Base-by-base conservation (phyloP, 2,329 filamentous ascomycete genomes). In the Penicillium oxalicum region DNA sequence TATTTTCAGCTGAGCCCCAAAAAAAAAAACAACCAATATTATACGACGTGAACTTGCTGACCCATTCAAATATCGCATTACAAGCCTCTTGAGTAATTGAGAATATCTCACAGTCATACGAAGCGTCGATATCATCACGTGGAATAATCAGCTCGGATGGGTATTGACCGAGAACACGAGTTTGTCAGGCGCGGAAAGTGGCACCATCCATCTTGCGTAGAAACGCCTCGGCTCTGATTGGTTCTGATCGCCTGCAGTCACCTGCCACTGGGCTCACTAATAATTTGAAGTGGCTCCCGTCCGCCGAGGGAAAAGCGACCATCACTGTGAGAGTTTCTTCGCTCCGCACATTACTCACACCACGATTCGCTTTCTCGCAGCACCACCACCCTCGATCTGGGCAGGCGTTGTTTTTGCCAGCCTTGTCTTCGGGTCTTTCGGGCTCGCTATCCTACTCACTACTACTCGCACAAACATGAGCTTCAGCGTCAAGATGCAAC, bases 211-310 rank as follows among this genome's bases (percentile, higher is more conserved):
- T 40, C 13, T 26, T 63, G 65, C 57, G 61, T 69, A 66, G 66
- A 71, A 72, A 71, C 62, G 58, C 54, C 49, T 65, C 13, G 12
- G 50, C 32, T 44, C 50, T 71, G 67, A 72, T 72, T 72, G 70
- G 70, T 44, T 33, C 9, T 12, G 3, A 6, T 32, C 29, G 5
- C n/a, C 0, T 44, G 34, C 44, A 44, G 29, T 55, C 55, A 59
- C 18, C 18, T 55, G 54, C 52, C 56, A 56, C 53, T 34, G 41
- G 33, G 40, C 62, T 66, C 64, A 55, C 55, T 61, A 62, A 62
- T 48, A 48, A 9, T n/a, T 29, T 36, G 48, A 49, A 35, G 51
- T 48, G 35, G 51, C 38, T 40, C 18, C 18, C 18, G 18, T 18
- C 46, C 49, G 50, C 49, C 43, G 54, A 2, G 51, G 49, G 54